phyloP scores from a whole-genome alignment of 1,139 yeast genomes.

The Geotrichum cucujoidarum region DNA sequence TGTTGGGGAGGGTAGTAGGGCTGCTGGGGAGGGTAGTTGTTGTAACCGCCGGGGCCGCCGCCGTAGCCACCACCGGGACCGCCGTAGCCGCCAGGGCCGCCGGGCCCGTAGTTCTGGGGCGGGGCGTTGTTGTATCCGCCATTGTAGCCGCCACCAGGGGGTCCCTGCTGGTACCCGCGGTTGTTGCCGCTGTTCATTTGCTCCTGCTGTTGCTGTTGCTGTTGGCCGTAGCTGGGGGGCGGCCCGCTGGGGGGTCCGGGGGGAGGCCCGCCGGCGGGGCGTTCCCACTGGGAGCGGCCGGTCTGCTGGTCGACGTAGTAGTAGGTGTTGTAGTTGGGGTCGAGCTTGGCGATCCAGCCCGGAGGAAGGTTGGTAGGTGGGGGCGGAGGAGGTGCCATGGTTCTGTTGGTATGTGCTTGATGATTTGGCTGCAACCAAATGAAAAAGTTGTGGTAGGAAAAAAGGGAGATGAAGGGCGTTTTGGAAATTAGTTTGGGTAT shows the following conservation, averaged over 20 bases:
- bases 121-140: not conserved
- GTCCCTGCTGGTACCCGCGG: constrained; percentile 9
- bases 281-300: constrained; percentile 89
- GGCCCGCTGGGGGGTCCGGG: constrained; percentile 27
- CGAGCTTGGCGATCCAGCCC: constrained; percentile 89
- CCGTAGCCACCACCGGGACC: constrained; percentile 18
- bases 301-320: constrained; percentile 64
- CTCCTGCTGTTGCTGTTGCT: not conserved
- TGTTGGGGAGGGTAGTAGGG: constrained; percentile 1
- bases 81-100: constrained; percentile 8
- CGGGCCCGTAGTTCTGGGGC: constrained; percentile 8
- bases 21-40: constrained; percentile 17
- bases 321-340: constrained; percentile 63
- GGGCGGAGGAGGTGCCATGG: constrained; percentile 18
- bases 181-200: not conserved
- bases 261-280: constrained; percentile 52
- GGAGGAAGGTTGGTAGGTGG: constrained; percentile 53
- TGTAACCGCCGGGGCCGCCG: constrained; percentile 19
- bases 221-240: constrained; percentile 10
- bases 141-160: constrained; percentile 3
- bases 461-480: too few species aligned
- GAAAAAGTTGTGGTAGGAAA: too few species aligned
- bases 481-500: too few species aligned
- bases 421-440: too few species aligned
- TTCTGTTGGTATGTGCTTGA: too few species aligned